Evolutionary conservation across 2,329 filamentous ascomycete genomes (phyloP), one percentile per base, ranked within the genome.

Genomic region (Hyphodiscus sp.): DNA sequence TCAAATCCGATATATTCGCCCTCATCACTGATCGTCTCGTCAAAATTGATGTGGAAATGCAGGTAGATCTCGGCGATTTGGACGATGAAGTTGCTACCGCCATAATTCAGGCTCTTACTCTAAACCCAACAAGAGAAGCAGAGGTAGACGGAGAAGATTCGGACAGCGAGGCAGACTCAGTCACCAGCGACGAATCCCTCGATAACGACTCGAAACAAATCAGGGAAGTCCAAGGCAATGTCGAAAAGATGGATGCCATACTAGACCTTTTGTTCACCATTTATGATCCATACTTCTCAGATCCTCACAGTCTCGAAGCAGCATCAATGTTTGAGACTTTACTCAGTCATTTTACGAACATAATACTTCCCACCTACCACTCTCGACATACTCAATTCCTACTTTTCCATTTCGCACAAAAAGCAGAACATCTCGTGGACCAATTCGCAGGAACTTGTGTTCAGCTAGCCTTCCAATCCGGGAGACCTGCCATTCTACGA

Each of bases 321-420:
- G 81, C 87, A 59, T 82, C 85, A 52, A 82, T 83, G 48, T 89
- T 95, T 62, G 85, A 89, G 50, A 83, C 89, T 52, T 78, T 99
- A 41, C 77, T 97, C 26, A 81, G 85, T 47, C 91, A 95, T 67
- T 99, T 99, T 66, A 82, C 86, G 56, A 87, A 82, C 67, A 89
- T 91, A 65, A 90, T 99, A 55, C 79, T 99, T 29, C 91, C 91
- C 2, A 95, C 91, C 15, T 91, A 94, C 68, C 89, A 90, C 61
- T 95, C 91, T 20, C 85, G 94, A 33, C 92, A 97, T 69, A 91
- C 91, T 0, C 94, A 99, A 65, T 99, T 97, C 64, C 81, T 99
- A 47, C 79, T 97, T 49, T 99, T 99, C 71, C 92, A 96, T 71
- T 96, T 95, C 68, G 88, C 89, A 16, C 92, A 99, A 70, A 81